A percentile compares a stretch with the other conserved stretches of the same genome.
These are phyloP conservation scores for Colletotrichum trifolii DNA, from an alignment of 2,329 filamentous ascomycete genomes.

Conservation along the genomic window DNA sequence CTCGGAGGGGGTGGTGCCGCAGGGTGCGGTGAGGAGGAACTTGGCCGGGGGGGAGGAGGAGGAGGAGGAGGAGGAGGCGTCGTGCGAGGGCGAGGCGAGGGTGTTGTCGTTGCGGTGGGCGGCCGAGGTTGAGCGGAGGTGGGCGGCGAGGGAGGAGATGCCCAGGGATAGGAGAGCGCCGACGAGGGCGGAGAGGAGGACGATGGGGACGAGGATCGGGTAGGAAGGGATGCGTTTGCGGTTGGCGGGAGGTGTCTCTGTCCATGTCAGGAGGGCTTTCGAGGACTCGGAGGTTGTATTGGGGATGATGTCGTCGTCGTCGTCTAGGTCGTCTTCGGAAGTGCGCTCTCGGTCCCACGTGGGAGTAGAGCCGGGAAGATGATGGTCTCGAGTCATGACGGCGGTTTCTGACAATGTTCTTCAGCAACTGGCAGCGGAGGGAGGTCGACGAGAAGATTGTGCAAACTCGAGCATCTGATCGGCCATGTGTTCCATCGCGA, in stretches of 20 bases:
- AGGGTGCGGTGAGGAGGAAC: slow-evolving; percentile 23
- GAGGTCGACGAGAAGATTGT: too few species aligned
- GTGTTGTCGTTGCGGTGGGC: slow-evolving; percentile 29
- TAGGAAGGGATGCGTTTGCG: not conserved
- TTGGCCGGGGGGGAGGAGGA: not conserved
- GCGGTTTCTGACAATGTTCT: too few species aligned
- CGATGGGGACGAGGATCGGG: not conserved
- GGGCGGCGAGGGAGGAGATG: not conserved
- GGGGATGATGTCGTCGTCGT: not conserved
- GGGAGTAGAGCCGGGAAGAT: not conserved
- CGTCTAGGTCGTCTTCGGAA: not conserved
- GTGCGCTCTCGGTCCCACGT: not conserved
- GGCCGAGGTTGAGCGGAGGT: not conserved
- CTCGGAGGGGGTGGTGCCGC: slow-evolving; percentile 21
- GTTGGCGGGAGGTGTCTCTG: not conserved
- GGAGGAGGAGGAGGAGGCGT: not conserved
- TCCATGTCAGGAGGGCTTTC: not conserved
- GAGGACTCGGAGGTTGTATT: not conserved
- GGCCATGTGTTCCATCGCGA: not conserved
- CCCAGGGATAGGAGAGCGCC: slow-evolving; percentile 1
- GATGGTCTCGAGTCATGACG: not conserved
- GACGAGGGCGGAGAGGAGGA: slow-evolving; percentile 1
- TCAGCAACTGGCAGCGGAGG: too few species aligned
- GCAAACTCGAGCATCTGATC: too few species aligned
- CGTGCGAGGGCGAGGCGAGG: slow-evolving; percentile 21